Evolutionary conservation across 768 basidiomycete species (phyloP).

Genomic region (Hypholoma sublateritium): DNA sequence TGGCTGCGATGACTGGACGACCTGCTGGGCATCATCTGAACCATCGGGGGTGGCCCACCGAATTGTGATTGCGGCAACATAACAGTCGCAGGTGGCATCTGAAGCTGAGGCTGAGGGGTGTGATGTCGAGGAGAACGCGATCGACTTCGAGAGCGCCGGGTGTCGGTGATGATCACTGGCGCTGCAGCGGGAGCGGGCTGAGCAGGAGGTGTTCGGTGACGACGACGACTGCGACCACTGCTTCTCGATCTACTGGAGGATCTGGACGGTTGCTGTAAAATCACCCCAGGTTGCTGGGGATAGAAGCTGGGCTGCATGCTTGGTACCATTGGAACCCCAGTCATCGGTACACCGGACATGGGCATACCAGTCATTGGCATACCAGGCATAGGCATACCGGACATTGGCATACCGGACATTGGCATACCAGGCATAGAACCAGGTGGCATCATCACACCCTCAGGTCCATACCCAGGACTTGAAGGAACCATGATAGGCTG

Average conservation of each 20-base stretch:
- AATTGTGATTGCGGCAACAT: conserved; percentile 18
- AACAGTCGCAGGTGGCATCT: conserved; percentile 10
- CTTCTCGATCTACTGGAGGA: conserved; percentile 14
- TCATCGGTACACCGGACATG: conserved; percentile 17
- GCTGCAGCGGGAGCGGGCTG: conserved; percentile 6
- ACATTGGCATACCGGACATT: conserved; percentile 14
- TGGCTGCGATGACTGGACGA: conserved; percentile 5
- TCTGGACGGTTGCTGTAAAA: conserved; percentile 14
- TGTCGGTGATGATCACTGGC: conserved; percentile 21
- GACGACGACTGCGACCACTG: conserved; percentile 12
- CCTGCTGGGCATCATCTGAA: conserved; percentile 16
- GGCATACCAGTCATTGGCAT: conserved; percentile 11
- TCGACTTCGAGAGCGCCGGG: conserved; percentile 18
- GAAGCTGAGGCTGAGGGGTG: conserved; percentile 7
- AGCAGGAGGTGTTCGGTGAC: conserved; percentile 4
- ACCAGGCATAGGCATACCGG: conserved; percentile 11
- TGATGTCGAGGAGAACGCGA: conserved; percentile 19
- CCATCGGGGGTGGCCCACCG: conserved; percentile 1
- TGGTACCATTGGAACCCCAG: conserved; percentile 10
- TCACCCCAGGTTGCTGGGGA: conserved; percentile 8
- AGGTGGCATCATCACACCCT: conserved; percentile 1
- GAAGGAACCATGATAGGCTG: conserved; percentile 19
- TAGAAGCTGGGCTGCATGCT: not conserved
- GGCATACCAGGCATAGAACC: conserved; percentile 7
- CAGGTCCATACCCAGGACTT: not conserved